phyloP scores from a whole-genome alignment of 2,329 filamentous ascomycete species.

The Diplocarpon rosae region DNA sequence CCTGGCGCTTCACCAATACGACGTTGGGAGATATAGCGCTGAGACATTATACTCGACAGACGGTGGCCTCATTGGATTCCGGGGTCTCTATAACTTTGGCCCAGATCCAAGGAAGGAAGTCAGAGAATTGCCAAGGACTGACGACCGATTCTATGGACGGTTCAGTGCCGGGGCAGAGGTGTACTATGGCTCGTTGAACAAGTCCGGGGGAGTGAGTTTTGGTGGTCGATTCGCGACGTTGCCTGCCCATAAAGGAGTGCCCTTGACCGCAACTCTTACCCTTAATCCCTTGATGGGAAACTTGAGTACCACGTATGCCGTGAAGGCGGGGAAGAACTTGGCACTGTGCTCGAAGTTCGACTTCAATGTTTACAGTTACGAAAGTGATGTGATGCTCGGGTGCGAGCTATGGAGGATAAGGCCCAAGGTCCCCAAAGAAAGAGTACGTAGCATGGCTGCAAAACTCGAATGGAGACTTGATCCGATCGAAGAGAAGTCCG shows the following conservation, averaged over 20 bases:
- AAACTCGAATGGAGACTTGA: slow-evolving; percentile 43
- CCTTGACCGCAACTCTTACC: slow-evolving; percentile 86
- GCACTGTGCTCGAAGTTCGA: slow-evolving; percentile 85
- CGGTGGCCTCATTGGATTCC: slow-evolving; percentile 74
- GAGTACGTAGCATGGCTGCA: slow-evolving; percentile 39
- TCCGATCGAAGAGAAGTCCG: slow-evolving; percentile 19
- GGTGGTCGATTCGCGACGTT: slow-evolving; percentile 85
- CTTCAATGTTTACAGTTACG: slow-evolving; percentile 97
- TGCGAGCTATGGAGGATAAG: slow-evolving; percentile 80
- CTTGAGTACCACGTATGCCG: slow-evolving; percentile 81
- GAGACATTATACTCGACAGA: slow-evolving; percentile 91
- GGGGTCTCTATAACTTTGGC: slow-evolving; percentile 92
- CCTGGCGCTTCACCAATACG: slow-evolving; percentile 65
- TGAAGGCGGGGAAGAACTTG: slow-evolving; percentile 72
- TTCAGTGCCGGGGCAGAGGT: slow-evolving; percentile 87
- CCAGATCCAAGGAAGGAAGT: slow-evolving; percentile 18
- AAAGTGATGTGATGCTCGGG: slow-evolving; percentile 84
- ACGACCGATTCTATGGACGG: slow-evolving; percentile 61
- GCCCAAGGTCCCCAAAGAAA: slow-evolving; percentile 15
- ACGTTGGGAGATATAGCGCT: slow-evolving; percentile 75
- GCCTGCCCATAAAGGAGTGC: slow-evolving; percentile 69
- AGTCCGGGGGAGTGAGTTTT: slow-evolving; percentile 82
- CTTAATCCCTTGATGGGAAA: slow-evolving; percentile 92
- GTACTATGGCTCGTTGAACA: slow-evolving; percentile 92
- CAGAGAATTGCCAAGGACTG: slow-evolving; percentile 23